These are phyloP conservation scores for Mrakia blollopis DNA, from an alignment of 768 basidiomycete genomes.

Conservation along the genomic window DNA sequence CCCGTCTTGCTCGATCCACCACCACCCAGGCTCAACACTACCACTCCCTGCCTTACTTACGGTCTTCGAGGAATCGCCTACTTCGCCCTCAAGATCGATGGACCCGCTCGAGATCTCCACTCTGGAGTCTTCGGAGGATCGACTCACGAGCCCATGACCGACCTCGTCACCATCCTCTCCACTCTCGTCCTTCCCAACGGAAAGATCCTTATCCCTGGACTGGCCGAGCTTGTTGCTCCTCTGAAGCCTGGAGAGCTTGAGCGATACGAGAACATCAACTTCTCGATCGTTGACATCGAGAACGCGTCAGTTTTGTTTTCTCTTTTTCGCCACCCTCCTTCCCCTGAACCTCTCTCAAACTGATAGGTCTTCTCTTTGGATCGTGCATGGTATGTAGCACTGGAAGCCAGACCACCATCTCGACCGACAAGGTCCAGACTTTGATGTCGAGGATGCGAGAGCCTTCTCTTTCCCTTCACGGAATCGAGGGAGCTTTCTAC, in stretches of 20 bases:
- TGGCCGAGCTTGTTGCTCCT: constrained; percentile 74
- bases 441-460: constrained; percentile 90
- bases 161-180: constrained; percentile 72
- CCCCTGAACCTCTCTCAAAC: too few species aligned
- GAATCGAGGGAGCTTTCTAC: constrained; percentile 92
- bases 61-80: constrained; percentile 84
- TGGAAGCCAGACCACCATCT: constrained; percentile 59
- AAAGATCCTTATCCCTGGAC: constrained; percentile 80
- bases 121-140: constrained; percentile 65
- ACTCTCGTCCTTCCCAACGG: constrained; percentile 74
- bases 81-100: constrained; percentile 73
- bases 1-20: background rate
- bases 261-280: constrained; percentile 46
- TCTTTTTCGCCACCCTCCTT: background rate
- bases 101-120: constrained; percentile 82
- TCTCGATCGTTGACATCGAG: constrained; percentile 29
- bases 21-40: constrained; percentile 41
- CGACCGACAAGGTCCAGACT: constrained; percentile 61
- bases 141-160: constrained; percentile 75
- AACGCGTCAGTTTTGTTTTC: background rate
- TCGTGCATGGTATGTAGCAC: background rate
- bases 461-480: constrained; percentile 84
- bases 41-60: constrained; percentile 57
- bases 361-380: background rate
- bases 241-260: constrained; percentile 66